Conservation (phyloP, 139 green algal species). For the Limnomonas spitsbergensis region DNA sequence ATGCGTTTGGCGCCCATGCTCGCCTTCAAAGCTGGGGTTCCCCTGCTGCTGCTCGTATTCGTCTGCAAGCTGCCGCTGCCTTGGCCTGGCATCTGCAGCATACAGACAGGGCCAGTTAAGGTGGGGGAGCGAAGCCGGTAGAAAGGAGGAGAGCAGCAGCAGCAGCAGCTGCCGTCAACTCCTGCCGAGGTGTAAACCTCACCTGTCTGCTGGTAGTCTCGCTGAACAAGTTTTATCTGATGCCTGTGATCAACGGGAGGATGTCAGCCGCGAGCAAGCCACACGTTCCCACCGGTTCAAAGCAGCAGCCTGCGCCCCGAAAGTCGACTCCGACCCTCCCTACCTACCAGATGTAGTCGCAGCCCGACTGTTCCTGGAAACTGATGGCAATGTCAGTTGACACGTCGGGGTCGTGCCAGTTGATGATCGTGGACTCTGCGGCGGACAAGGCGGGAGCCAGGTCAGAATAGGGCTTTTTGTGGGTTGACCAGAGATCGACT, state of each 20-base stretch:
- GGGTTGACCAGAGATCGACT: neutral
- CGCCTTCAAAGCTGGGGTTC: conserved; percentile 20
- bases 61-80: neutral
- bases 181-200: too few relatives aligned
- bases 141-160: too few relatives aligned
- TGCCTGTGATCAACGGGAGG: conserved; percentile 36
- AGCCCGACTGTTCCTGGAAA: conserved; percentile 89
- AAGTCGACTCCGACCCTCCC: neutral
- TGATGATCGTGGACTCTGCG: conserved; percentile 96
- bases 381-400: conserved; percentile 92
- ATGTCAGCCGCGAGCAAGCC: too few relatives aligned
- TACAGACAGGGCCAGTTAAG: too few relatives aligned
- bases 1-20: too few relatives aligned
- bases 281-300: too few relatives aligned
- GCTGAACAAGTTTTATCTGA: conserved; percentile 66
- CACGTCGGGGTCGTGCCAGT: conserved; percentile 86
- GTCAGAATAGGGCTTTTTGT: neutral
- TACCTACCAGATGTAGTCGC: conserved; percentile 83
- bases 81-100: neutral
- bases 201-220: conserved; percentile 25
- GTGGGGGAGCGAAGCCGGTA: too few relatives aligned
- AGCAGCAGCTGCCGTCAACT: too few relatives aligned
- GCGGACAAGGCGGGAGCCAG: neutral
- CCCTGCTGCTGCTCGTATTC: neutral
- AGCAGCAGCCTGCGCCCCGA: too few relatives aligned